Evolutionary conservation across 129 eudicot species (phyloP).

Genomic region (Centella asiatica): DNA sequence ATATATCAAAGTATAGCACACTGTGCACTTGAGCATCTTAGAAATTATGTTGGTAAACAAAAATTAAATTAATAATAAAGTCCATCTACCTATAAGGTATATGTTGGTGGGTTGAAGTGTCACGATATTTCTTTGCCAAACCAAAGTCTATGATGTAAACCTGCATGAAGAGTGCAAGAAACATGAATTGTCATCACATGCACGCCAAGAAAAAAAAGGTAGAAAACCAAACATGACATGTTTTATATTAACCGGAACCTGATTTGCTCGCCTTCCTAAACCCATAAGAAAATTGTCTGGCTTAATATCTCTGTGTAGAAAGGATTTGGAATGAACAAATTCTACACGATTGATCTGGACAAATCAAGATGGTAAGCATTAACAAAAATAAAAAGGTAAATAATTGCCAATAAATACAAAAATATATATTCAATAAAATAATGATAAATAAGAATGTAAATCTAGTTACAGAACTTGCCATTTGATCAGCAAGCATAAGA

Average conservation of each 20-base stretch:
- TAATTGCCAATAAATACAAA: neutral
- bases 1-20: too few species aligned
- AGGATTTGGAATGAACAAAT: slow-evolving; percentile 80
- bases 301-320: slow-evolving; percentile 87
- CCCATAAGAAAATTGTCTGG: slow-evolving; percentile 98
- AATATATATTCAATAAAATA: neutral
- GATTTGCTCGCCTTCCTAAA: slow-evolving; percentile 90
- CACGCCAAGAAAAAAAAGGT: neutral
- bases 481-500: slow-evolving; percentile 97
- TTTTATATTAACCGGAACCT: slow-evolving; percentile 26
- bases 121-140: slow-evolving; percentile 77
- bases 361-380: slow-evolving; percentile 2
- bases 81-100: slow-evolving; percentile 71
- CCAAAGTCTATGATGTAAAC: slow-evolving; percentile 87
- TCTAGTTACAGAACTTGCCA: slow-evolving; percentile 32
- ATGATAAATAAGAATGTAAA: neutral
- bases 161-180: slow-evolving; percentile 25
- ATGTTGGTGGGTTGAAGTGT: slow-evolving; percentile 74
- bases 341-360: slow-evolving; percentile 86
- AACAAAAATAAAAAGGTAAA: neutral
- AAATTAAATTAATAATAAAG: neutral
- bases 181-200: neutral
- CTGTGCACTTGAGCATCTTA: too few species aligned
- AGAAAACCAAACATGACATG: neutral
- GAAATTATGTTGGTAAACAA: neutral